Base-by-base conservation (phyloP, 805 yeast species). In the Brettanomyces anomalus region DNA sequence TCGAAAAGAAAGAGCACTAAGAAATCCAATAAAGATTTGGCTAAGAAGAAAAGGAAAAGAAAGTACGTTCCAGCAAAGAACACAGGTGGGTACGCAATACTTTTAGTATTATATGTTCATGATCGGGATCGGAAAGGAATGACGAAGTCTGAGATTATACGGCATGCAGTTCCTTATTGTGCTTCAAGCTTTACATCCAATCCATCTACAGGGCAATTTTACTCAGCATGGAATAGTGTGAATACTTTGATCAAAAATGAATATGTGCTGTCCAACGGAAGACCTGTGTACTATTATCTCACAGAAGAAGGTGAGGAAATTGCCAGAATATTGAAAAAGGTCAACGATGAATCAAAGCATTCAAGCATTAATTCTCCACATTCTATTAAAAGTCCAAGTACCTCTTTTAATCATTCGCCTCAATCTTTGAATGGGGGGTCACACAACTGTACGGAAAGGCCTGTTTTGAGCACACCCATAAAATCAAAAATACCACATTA, bases 21-120 rank as follows among this genome's bases (percentile, higher is more conserved):
- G 31, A 18, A 26, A 8, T 16, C 33, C 3, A 30, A 16, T n/a
- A 36, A 33, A 5, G 30, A 26, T 5, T 17, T 6, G 14, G 26
- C 20, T 14, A 26, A 16, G 7, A 36, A 30, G 33, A 36, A 18
- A 28, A 33, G 30, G 30, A 33, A 42, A 35, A 19, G 36, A 37
- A 46, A 36, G 18, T 87, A 84, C 57, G 70, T 87, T 0, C 97
- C 97, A 0, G 70, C 68, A 39, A 76, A 77, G 46, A 64, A 89
- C 31, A 77, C 93, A 0, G 96, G 96, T 1, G 94, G 85, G 0
- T 89, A 85, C 64, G 95, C 93, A 0, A 82, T 88, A 7, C 52
- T 88, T 16, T 47, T 86, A 16, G 79, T 80, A 0, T 61, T 88
- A 3, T 62, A 68, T 40, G 66, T 74, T 37, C 58, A 55, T 21